Percentiles rank a stretch among this genome's conserved stretches.
Conservation (phyloP, 2,329 filamentous ascomycete species). For the Claviceps purpurea region DNA sequence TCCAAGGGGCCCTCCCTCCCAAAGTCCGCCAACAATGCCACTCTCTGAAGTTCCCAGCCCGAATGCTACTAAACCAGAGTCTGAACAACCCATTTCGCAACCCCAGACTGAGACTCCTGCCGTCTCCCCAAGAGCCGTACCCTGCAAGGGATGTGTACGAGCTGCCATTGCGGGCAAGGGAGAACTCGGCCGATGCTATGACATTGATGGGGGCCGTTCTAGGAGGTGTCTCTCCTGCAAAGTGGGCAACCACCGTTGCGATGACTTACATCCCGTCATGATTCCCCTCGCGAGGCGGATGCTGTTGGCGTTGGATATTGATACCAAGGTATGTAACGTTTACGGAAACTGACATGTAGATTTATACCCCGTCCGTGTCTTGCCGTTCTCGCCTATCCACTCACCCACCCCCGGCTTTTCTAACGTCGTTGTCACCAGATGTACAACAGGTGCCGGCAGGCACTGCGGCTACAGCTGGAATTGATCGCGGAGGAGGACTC, state of each 20-base stretch:
- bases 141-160: neutral
- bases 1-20: too few relatives aligned
- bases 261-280: neutral
- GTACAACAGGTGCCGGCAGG: neutral
- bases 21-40: too few relatives aligned
- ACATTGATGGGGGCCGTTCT: neutral
- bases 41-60: too few relatives aligned
- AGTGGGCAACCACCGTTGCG: neutral
- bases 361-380: neutral
- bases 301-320: neutral
- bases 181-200: neutral
- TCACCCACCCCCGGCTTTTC: neutral
- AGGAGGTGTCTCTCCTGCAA: neutral
- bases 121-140: neutral
- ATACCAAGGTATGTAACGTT: neutral
- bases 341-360: neutral
- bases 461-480: neutral
- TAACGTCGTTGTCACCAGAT: neutral
- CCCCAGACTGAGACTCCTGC: neutral
- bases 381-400: too few relatives aligned
- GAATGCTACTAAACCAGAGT: too few relatives aligned
- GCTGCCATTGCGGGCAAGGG: conserved; percentile 1
- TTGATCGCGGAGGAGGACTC: neutral
- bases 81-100: too few relatives aligned
- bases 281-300: neutral